Percentiles rank a stretch among this genome's conserved stretches.
These are phyloP conservation scores for Candida andamanensis DNA, from an alignment of 805 yeast species.

Conservation along the genomic window DNA sequence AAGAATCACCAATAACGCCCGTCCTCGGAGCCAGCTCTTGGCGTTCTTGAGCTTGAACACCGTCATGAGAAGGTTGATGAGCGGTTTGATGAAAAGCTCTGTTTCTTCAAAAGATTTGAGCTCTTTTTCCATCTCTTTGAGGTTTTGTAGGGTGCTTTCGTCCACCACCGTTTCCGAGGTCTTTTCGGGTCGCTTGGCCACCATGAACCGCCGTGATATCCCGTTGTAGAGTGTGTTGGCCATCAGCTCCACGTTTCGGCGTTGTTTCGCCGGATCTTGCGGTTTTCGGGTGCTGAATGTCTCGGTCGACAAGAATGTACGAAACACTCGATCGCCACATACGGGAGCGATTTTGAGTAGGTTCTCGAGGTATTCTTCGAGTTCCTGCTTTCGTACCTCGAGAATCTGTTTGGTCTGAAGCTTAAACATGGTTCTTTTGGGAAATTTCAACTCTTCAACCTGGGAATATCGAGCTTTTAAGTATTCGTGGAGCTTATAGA, in stretches of 20 bases:
- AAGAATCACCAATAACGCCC: constrained; percentile 72
- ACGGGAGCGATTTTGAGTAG: constrained; percentile 61
- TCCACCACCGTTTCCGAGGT: constrained; percentile 4
- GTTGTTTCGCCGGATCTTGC: constrained; percentile 19
- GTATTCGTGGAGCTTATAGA: constrained; percentile 64
- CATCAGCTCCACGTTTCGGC: constrained; percentile 22
- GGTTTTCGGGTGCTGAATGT: constrained; percentile 38
- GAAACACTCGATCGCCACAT: constrained; percentile 66
- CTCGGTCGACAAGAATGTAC: constrained; percentile 76
- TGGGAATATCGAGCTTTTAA: constrained; percentile 48
- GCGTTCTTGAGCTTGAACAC: constrained; percentile 62
- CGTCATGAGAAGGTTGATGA: constrained; percentile 68
- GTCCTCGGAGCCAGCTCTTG: constrained; percentile 76
- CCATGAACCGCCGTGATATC: constrained; percentile 15
- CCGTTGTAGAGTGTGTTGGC: constrained; percentile 33
- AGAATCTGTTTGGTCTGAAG: constrained; percentile 61
- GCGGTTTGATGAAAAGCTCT: constrained; percentile 62
- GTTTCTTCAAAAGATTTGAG: constrained; percentile 47
- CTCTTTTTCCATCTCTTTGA: constrained; percentile 51
- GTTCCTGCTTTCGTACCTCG: constrained; percentile 55
- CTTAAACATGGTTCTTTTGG: constrained; percentile 61
- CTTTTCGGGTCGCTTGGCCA: constrained; percentile 2
- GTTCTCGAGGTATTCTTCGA: constrained; percentile 58
- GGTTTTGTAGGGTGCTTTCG: constrained; percentile 21
- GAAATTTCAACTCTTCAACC: constrained; percentile 47